Evolutionary conservation across 768 basidiomycete genomes (phyloP).

Genomic region (Lactifluus echinatus): DNA sequence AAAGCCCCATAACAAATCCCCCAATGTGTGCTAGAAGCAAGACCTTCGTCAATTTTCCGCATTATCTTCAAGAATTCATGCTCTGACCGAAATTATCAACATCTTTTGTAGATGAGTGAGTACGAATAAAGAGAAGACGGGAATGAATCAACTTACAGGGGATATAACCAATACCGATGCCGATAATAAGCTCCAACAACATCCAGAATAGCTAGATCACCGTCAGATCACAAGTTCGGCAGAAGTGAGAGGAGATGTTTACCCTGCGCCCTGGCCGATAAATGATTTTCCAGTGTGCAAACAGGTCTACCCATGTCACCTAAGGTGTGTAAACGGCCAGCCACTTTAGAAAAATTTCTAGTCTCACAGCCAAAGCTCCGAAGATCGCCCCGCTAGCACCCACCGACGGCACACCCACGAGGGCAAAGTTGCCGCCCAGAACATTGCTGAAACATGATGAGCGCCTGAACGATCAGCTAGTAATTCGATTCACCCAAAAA

Average conservation of each 20-base stretch:
- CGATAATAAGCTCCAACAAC: constrained; percentile 79
- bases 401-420: constrained; percentile 80
- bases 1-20: constrained; percentile 75
- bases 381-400: constrained; percentile 94
- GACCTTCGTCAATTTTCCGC: constrained; percentile 11
- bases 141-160: constrained; percentile 47
- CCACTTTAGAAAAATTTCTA: not conserved
- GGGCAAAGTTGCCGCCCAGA: constrained; percentile 86
- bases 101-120: constrained; percentile 33
- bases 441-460: constrained; percentile 46
- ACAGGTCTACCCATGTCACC: constrained; percentile 82
- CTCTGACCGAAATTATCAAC: constrained; percentile 82
- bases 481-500: constrained; percentile 63
- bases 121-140: not conserved
- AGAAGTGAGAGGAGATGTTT: constrained; percentile 11
- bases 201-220: constrained; percentile 63
- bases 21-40: constrained; percentile 72
- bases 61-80: not conserved
- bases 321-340: constrained; percentile 20
- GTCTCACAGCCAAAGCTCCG: constrained; percentile 65
- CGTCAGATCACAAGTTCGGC: not conserved
- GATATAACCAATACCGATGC: constrained; percentile 76
- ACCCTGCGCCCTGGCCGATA: constrained; percentile 77
- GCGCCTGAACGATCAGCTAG: not conserved
- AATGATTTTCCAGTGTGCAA: constrained; percentile 88